These are phyloP conservation scores for Cerrena zonata DNA, from an alignment of 1,284 basidiomycete species.

Conservation along the genomic window DNA sequence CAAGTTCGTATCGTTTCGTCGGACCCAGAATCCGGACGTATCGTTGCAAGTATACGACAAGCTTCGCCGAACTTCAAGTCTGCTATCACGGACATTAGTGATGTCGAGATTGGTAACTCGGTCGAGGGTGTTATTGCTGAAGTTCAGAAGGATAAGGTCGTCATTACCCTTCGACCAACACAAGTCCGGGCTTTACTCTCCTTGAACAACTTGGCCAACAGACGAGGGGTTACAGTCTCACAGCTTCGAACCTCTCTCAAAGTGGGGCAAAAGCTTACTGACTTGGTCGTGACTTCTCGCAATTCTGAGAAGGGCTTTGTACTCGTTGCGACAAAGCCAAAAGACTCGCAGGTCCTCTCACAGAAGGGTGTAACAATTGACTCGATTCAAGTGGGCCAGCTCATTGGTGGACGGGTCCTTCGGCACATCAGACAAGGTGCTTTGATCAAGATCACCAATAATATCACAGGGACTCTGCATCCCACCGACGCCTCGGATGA, in stretches of 20 bases:
- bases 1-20: conserved; percentile 81
- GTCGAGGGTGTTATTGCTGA: conserved; percentile 69
- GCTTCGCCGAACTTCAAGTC: conserved; percentile 54
- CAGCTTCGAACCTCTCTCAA: conserved; percentile 67
- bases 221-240: conserved; percentile 61
- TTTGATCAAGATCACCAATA: conserved; percentile 67
- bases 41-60: conserved; percentile 86
- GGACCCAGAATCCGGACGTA: conserved; percentile 56
- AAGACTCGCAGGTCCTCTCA: conserved; percentile 40
- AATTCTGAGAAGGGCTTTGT: conserved; percentile 84
- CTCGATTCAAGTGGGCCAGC: conserved; percentile 62
- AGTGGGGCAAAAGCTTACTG: conserved; percentile 68
- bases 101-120: conserved; percentile 71
- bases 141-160: conserved; percentile 79
- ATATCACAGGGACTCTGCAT: conserved; percentile 71
- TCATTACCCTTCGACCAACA: conserved; percentile 68
- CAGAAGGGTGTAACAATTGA: conserved; percentile 62
- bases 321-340: conserved; percentile 74
- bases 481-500: conserved; percentile 81
- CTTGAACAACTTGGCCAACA: conserved; percentile 82
- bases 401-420: conserved; percentile 73
- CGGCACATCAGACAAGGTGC: conserved; percentile 65
- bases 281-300: conserved; percentile 85
- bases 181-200: conserved; percentile 79
- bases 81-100: conserved; percentile 56